Evolutionary conservation across 192 early-diverging fungal genomes (phyloP).

Genomic region (Coemansia sp.): DNA sequence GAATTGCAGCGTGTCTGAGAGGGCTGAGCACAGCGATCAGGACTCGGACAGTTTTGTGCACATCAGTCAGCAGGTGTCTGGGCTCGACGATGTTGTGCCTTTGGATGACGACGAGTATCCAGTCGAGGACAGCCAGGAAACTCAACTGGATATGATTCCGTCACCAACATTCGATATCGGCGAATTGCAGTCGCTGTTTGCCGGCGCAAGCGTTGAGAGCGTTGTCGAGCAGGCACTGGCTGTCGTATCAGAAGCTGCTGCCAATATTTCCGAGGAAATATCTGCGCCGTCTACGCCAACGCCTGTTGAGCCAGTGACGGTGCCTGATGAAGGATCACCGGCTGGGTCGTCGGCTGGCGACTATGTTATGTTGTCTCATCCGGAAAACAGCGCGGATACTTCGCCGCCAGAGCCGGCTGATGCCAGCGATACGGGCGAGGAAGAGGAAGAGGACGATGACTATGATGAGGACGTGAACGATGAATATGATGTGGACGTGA

Average conservation of each 20-base stretch:
- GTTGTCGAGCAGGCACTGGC: conserved; percentile 4
- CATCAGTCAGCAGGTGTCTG: conserved; percentile 32
- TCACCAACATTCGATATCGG: not conserved
- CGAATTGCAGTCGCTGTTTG: conserved; percentile 4
- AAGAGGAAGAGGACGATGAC: not conserved
- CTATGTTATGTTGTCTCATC: conserved; percentile 31
- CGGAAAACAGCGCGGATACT: conserved; percentile 6
- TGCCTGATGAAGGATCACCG: not conserved
- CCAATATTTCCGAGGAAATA: not conserved
- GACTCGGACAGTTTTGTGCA: conserved; percentile 49
- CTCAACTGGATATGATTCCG: no score
- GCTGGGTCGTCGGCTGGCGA: conserved; percentile 9
- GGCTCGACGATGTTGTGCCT: conserved; percentile 10
- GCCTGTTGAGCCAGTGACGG: not conserved
- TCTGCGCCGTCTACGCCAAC: not conserved
- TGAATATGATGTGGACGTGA: not conserved
- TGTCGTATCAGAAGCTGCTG: not conserved
- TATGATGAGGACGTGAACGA: not conserved
- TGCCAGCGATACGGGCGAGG: not conserved
- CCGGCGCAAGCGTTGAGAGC: not conserved
- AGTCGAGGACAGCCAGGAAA: not conserved
- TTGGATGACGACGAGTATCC: not conserved
- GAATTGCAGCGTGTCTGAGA: not conserved
- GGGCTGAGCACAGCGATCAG: conserved; percentile 8
- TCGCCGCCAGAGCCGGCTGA: not conserved